Evolutionary conservation across 73 alveolate genomes (phyloP), one percentile per base, ranked within the genome.

Genomic region (Stentor coeruleus): DNA sequence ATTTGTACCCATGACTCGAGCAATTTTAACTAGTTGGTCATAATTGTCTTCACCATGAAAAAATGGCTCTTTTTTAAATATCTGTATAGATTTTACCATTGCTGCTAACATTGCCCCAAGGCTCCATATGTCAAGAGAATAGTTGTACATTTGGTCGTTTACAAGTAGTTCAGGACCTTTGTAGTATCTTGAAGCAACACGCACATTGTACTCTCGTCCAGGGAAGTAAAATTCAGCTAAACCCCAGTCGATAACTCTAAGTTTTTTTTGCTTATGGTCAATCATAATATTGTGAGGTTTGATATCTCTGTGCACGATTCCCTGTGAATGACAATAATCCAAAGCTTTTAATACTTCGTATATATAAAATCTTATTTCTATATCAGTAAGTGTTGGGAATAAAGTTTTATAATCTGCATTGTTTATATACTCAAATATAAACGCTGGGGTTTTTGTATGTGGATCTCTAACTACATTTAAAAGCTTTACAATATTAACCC

Each of bases 191-290:
- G 97, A 90, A 15, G 99, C 99, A 14, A 95, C 92, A 84, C 99
- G 83, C 38, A 95, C 99, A 84, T 95, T 95, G 87, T 95, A 95
- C 87, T 95, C 99, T 39, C 92, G 86, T 20, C 91, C 93, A 3
- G 96, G 96, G 76, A 90, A 96, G 84, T 94, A 95, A 87, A 93
- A 95, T 89, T 95, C 99, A 26, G 99, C 99, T 40, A 95, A 92
- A 3, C 99, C 99, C 99, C 99, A 95, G 84, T 95, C 99, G 76
- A 95, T 95, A 20, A 95, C 85, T 82, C 98, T 93, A 74, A 95
- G 86, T 59, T 91, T 88, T 88, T 90, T 93, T 37, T 80, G 85
- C 33, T 91, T 86, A 74, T 94, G 99, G 82, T 95, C 97, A n/a
- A 95, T 96, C 91, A 95, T 95, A 74, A 95, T 88, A 83, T 95